A percentile compares a stretch with the other conserved stretches of the same genome.
Evolutionary conservation across 108 stramenopile species (phyloP).

Genomic region (Fistulifera solaris): DNA sequence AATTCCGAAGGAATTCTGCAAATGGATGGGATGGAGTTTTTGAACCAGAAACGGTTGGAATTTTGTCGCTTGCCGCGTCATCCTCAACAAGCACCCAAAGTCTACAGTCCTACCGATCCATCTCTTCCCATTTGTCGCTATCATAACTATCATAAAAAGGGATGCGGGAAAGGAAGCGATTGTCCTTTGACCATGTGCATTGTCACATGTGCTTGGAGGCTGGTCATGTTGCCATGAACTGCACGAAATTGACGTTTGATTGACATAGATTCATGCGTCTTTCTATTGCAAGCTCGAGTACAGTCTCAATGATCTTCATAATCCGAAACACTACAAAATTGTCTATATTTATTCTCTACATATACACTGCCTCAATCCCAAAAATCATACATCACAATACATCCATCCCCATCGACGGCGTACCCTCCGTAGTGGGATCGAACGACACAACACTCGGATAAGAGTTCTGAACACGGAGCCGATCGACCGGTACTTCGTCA

Average conservation of each 20-base stretch:
- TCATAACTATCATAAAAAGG: conserved; percentile 73
- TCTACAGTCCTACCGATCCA: conserved; percentile 41
- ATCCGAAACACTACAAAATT: too few species aligned
- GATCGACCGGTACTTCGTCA: background rate
- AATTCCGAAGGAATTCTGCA: conserved; percentile 10
- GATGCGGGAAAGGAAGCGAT: conserved; percentile 22
- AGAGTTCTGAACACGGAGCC: conserved; percentile 1
- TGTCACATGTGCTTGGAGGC: conserved; percentile 60
- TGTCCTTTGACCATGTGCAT: conserved; percentile 73
- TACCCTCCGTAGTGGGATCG: background rate
- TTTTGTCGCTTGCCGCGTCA: conserved; percentile 37
- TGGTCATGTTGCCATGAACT: conserved; percentile 60
- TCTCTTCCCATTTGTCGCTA: conserved; percentile 73
- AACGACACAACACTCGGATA: conserved; percentile 11
- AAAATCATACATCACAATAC: background rate
- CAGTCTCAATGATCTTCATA: background rate
- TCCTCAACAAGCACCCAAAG: conserved; percentile 59
- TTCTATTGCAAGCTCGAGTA: too few species aligned
- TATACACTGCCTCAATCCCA: too few species aligned
- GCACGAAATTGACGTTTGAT: conserved; percentile 7
- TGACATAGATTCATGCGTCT: too few species aligned
- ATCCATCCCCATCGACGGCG: background rate
- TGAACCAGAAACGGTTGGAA: background rate
- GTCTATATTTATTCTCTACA: too few species aligned
- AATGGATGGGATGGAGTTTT: conserved; percentile 26